Base-by-base conservation (phyloP, 2,329 filamentous ascomycete genomes). In the Phoma sp. region DNA sequence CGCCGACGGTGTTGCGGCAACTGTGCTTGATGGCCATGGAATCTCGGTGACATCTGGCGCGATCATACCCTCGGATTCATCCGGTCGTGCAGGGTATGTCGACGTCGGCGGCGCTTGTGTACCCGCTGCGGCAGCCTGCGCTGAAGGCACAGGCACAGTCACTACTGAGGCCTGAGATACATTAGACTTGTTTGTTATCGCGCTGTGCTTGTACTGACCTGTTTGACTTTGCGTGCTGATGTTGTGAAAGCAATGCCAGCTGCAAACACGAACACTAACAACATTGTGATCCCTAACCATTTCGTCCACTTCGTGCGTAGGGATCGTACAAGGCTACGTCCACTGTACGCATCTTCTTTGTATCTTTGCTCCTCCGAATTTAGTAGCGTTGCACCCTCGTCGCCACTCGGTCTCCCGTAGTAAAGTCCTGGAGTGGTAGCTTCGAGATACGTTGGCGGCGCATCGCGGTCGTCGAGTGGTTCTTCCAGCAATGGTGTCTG, bases 391-490 rank as follows among this genome's bases (percentile, higher is more conserved):
- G 68, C 65, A 3, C 60, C 70, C 47, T 74, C 70, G 46, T 71
- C 69, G 9, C 66, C 62, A 33, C 65, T 70, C 11, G 64, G 46
- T 39, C 68, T 54, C 11, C 57, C 59, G 14, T 62, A 65, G 47
- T 69, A 73, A 1, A 67, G 60, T n/a, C 61, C 61, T 29, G 71
- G 70, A 3, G 71, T 74, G 7, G 70, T 74, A 7, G 71, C 71
- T 53, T 73, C 71, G 1, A 73, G 60, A 48, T 73, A 73, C 13
- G 59, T 69, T 4, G 68, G 67, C 10, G 70, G 67, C 8, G 57
- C 60, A 22, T 61, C 57, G 14, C 60, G 61, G 40, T 68, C 59
- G 7, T 64, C 61, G 4, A 70, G 62, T 36, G 65, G 65, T 2
- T 61, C 58, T 13, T 68, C 68, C 6, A 71, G 32, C 22, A 69